These are phyloP conservation scores for Forsythia suspensa DNA, from an alignment of 257 asterid genomes.

Conservation along the genomic window DNA sequence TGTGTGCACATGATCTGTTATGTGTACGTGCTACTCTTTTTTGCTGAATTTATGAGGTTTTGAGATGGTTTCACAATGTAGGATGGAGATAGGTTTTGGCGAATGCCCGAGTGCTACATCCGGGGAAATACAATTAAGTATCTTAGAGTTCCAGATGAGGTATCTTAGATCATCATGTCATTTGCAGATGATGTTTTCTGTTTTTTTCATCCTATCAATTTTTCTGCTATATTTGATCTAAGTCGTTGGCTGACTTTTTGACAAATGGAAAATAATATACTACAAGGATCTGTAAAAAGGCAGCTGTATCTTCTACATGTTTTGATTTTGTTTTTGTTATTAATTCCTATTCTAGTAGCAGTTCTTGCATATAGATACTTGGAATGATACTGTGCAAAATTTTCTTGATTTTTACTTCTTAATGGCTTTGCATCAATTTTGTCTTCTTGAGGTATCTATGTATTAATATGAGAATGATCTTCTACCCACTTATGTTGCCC, in stretches of 20 bases:
- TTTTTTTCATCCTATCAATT: not conserved
- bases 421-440: not conserved
- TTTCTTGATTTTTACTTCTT: not conserved
- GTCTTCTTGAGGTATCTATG: not conserved
- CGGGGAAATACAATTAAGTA: constrained; percentile 68
- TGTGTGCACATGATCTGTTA: not conserved
- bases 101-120: constrained; percentile 96
- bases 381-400: not conserved
- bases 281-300: not conserved
- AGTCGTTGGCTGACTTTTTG: not conserved
- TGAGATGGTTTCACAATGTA: constrained; percentile 27
- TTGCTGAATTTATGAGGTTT: constrained; percentile 10
- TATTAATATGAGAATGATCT: too few relatives aligned
- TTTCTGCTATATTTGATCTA: constrained; percentile 2
- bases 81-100: constrained; percentile 99
- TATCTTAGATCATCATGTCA: constrained; percentile 20
- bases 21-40: not conserved
- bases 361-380: not conserved
- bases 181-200: constrained; percentile 1
- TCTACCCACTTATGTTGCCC: too few relatives aligned
- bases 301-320: not conserved
- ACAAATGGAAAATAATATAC: constrained; percentile 5
- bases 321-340: not conserved
- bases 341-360: not conserved
- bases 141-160: constrained; percentile 98